Percentiles rank a stretch among this genome's conserved stretches.
Conservation (phyloP, 306 rosid species). For the Betula pendula region DNA sequence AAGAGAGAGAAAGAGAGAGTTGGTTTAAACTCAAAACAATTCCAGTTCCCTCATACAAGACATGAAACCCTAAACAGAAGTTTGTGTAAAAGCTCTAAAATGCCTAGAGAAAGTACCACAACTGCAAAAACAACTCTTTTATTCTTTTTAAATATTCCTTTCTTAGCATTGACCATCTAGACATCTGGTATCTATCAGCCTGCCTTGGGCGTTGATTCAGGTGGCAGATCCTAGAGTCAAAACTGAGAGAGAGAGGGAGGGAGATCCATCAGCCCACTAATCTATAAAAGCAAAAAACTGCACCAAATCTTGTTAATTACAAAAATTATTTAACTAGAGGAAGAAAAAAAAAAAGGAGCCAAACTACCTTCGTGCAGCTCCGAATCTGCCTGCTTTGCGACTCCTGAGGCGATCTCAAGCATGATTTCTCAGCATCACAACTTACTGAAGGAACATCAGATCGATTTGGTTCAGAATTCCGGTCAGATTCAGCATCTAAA, state of each 20-base stretch:
- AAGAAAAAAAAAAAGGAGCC: conserved; percentile 1
- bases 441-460: conserved; percentile 83
- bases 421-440: conserved; percentile 90
- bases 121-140: not conserved
- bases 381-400: conserved; percentile 88
- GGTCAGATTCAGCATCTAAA: conserved; percentile 75
- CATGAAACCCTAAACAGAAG: not conserved
- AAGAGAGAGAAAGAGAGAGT: not conserved
- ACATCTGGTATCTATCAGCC: not conserved
- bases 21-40: not conserved
- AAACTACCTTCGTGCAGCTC: conserved; percentile 92
- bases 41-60: not conserved
- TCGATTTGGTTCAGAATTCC: conserved; percentile 82
- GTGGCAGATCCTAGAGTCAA: not conserved
- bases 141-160: not conserved
- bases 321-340: not conserved
- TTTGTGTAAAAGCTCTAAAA: not conserved
- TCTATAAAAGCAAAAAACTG: not conserved
- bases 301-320: not conserved
- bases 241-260: not conserved
- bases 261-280: not conserved
- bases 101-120: not conserved
- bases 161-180: not conserved
- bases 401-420: conserved; percentile 78
- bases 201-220: not conserved